phyloP scores from a whole-genome alignment of 2,329 filamentous ascomycete genomes.

The Sporothrix protearum region DNA sequence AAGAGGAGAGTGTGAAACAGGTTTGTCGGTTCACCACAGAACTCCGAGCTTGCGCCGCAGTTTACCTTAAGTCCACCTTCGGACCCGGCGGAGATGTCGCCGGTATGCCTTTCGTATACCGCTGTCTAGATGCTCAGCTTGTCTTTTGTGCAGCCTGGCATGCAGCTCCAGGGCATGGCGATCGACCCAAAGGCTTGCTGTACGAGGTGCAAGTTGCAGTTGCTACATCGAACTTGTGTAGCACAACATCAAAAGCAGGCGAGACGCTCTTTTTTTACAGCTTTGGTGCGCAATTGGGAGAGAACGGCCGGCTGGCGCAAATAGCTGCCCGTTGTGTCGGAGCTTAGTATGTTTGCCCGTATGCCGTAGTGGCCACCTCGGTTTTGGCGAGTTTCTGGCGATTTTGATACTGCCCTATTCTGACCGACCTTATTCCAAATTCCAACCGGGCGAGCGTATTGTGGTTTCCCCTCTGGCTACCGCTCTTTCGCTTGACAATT shows the following conservation, averaged over 20 bases:
- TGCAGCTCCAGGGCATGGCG: neutral
- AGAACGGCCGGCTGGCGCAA: conserved; percentile 4
- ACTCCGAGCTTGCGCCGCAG: conserved; percentile 17
- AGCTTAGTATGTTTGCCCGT: neutral
- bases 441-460: conserved; percentile 10
- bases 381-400: neutral
- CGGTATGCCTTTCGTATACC: neutral
- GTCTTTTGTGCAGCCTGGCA: neutral
- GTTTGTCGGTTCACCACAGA: neutral
- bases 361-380: neutral
- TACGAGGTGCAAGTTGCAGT: neutral
- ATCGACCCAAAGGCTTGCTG: neutral
- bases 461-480: neutral
- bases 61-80: conserved; percentile 18
- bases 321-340: neutral
- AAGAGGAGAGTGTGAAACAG: neutral
- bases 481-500: conserved; percentile 7
- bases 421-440: neutral
- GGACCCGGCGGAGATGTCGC: conserved; percentile 24
- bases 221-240: neutral
- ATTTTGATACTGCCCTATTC: neutral
- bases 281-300: neutral
- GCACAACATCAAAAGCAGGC: neutral
- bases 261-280: neutral
- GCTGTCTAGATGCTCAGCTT: neutral